phyloP scores from a whole-genome alignment of 202 grass and related monocot species.

The Zoysia matrella region DNA sequence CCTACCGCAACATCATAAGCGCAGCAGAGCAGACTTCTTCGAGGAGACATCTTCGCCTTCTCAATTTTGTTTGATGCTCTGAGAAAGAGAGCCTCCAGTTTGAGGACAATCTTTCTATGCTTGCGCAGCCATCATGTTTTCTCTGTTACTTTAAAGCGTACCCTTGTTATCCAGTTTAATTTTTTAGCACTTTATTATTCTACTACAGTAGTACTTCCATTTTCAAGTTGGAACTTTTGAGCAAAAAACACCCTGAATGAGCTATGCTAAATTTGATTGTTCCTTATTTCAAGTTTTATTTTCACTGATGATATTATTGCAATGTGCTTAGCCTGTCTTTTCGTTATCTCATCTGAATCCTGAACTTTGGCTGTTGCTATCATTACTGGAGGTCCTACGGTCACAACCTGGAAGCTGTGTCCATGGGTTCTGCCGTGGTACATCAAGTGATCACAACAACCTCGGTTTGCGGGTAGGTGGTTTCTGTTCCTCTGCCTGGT shows the following conservation, averaged over 20 bases:
- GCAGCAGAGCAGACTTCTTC: slow-evolving; percentile 45
- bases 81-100: slow-evolving; percentile 20
- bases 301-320: slow-evolving; percentile 17
- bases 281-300: neutral
- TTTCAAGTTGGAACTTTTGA: slow-evolving; percentile 2
- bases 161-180: slow-evolving; percentile 50
- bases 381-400: slow-evolving; percentile 49
- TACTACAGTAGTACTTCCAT: slow-evolving; percentile 15
- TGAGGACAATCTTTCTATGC: slow-evolving; percentile 34
- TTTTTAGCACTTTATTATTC: slow-evolving; percentile 46
- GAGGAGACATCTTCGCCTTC: slow-evolving; percentile 32
- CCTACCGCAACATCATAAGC: slow-evolving; percentile 28
- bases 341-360: slow-evolving; percentile 66
- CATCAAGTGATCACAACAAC: slow-evolving; percentile 48
- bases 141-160: slow-evolving; percentile 22
- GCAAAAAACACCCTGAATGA: slow-evolving; percentile 5
- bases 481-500: slow-evolving; percentile 31
- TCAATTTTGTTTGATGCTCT: slow-evolving; percentile 71
- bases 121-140: slow-evolving; percentile 24
- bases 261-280: slow-evolving; percentile 29
- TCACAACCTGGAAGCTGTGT: neutral
- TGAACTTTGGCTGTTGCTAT: slow-evolving; percentile 47
- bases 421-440: slow-evolving; percentile 33
- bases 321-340: slow-evolving; percentile 43
- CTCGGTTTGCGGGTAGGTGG: slow-evolving; percentile 33